These are phyloP conservation scores for Phanerodontia chrysosporium DNA, from an alignment of 768 basidiomycete species.

Conservation along the genomic window DNA sequence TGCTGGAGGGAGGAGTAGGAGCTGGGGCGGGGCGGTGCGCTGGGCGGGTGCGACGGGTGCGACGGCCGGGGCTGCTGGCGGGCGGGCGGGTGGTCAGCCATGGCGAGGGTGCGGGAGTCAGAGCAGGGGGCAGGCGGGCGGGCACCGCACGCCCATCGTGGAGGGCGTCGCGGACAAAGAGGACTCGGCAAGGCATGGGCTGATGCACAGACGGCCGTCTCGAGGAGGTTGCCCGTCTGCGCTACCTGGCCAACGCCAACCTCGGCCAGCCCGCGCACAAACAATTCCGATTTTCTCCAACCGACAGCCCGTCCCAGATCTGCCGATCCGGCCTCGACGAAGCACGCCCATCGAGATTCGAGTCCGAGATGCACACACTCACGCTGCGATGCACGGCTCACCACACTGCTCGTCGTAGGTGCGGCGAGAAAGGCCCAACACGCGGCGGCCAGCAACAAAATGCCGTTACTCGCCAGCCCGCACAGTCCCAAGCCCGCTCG, in stretches of 20 bases:
- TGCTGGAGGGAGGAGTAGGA: conserved; percentile 5
- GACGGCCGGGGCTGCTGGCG: conserved; percentile 8
- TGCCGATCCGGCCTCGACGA: no score
- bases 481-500: no score
- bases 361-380: no score
- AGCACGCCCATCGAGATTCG: conserved; percentile 11
- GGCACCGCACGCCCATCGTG: conserved; percentile 6
- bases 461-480: no score
- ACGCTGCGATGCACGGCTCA: neutral
- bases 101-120: conserved; percentile 1
- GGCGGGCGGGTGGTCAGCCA: conserved; percentile 2
- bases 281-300: conserved; percentile 11
- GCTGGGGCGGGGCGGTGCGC: no score
- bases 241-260: conserved; percentile 5
- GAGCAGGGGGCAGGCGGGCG: neutral
- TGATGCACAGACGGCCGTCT: conserved; percentile 8
- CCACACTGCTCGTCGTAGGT: neutral
- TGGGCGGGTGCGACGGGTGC: no score
- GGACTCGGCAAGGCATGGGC: conserved; percentile 3
- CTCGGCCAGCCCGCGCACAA: conserved; percentile 2
- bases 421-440: neutral
- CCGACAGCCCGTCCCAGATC: conserved; percentile 9
- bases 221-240: conserved; percentile 9
- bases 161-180: conserved; percentile 3
- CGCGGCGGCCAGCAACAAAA: neutral